phyloP scores from a whole-genome alignment of 1,284 basidiomycete species.

The Naganishia albida region DNA sequence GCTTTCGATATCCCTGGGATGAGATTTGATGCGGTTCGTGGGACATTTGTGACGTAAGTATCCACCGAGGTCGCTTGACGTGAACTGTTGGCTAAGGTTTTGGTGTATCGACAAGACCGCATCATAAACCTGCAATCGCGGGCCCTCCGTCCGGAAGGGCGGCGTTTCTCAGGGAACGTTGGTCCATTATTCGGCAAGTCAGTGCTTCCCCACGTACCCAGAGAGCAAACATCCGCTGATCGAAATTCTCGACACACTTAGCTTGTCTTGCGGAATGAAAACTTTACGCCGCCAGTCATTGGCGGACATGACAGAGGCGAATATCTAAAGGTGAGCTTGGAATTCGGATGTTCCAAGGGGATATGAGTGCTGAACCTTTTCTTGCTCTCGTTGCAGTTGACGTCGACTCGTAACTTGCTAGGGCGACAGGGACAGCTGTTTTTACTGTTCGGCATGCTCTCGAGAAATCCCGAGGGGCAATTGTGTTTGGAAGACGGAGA shows the following conservation, averaged over 20 bases:
- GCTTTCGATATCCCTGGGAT: slow-evolving; percentile 93
- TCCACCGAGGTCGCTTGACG: slow-evolving; percentile 38
- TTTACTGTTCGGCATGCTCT: slow-evolving; percentile 89
- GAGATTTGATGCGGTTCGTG: slow-evolving; percentile 81
- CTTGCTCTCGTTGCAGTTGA: slow-evolving; percentile 62
- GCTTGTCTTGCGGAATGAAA: slow-evolving; percentile 84
- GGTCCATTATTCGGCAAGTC: slow-evolving; percentile 82
- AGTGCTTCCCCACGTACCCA: neutral
- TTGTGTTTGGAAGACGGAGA: slow-evolving; percentile 92
- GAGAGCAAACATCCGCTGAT: no score
- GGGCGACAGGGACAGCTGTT: slow-evolving; percentile 89
- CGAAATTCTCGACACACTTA: slow-evolving; percentile 32
- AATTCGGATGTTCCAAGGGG: neutral
- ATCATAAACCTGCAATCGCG: slow-evolving; percentile 64
- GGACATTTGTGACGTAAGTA: slow-evolving; percentile 75
- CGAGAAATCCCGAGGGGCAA: slow-evolving; percentile 83
- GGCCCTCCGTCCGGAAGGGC: slow-evolving; percentile 78
- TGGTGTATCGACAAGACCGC: slow-evolving; percentile 49
- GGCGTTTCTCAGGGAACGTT: slow-evolving; percentile 72
- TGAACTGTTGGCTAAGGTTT: neutral
- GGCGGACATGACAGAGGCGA: slow-evolving; percentile 80
- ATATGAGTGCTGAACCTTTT: neutral
- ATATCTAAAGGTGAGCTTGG: slow-evolving; percentile 69
- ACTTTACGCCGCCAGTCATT: slow-evolving; percentile 90
- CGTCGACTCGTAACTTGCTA: slow-evolving; percentile 92